Percentiles rank a stretch among this genome's conserved stretches.
phyloP scores from a whole-genome alignment of 169 alveolate genomes.

The Fabrea salina region DNA sequence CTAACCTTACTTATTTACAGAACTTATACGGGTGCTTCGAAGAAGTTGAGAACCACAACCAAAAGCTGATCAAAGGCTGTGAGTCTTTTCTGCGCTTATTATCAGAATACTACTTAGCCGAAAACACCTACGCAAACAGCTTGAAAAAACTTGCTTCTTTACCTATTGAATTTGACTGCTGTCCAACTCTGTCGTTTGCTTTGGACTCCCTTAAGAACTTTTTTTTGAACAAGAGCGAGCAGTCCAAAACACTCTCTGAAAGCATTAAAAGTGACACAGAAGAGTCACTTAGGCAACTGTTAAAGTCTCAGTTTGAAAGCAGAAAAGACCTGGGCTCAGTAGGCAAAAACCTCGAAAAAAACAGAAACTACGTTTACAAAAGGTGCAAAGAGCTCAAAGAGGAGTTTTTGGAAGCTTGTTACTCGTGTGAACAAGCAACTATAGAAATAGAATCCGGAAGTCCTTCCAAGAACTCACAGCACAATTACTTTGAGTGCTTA shows the following conservation, averaged over 20 bases:
- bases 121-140: conserved; percentile 5
- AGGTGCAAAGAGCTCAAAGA: neutral
- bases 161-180: neutral
- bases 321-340: neutral
- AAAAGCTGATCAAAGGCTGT: too few species aligned
- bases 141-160: neutral
- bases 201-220: neutral
- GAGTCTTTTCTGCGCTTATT: too few species aligned
- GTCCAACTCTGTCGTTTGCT: conserved; percentile 12
- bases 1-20: too few species aligned
- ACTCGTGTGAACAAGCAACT: neutral
- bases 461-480: neutral
- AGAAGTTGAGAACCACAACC: too few species aligned
- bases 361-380: neutral
- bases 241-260: neutral
- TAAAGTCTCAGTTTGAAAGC: neutral
- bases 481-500: neutral
- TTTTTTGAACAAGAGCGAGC: neutral
- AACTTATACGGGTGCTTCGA: too few species aligned
- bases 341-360: neutral
- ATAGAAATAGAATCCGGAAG: neutral
- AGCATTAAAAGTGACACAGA: neutral
- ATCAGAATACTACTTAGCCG: too few species aligned
- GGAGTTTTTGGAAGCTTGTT: neutral
- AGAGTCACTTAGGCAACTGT: neutral